Conservation (phyloP, 2,329 filamentous ascomycete genomes). For the Penicillium sp. region DNA sequence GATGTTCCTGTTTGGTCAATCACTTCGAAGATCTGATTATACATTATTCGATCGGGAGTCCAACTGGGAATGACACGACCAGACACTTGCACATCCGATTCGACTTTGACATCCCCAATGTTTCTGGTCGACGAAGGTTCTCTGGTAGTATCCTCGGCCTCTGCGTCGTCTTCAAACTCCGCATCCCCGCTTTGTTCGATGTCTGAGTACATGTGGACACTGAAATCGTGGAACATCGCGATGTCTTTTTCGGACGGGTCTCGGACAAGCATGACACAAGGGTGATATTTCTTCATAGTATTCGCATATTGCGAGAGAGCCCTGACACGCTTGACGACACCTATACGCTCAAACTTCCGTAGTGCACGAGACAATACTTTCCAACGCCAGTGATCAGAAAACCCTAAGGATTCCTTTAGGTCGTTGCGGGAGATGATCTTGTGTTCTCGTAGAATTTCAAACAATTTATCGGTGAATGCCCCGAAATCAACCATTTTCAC, state of each 20-base stretch:
- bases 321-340: conserved; percentile 50
- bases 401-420: conserved; percentile 54
- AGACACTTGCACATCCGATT: conserved; percentile 34
- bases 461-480: conserved; percentile 55
- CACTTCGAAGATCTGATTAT: conserved; percentile 59
- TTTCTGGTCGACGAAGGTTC: conserved; percentile 21
- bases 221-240: conserved; percentile 46
- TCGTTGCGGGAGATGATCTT: conserved; percentile 59
- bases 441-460: conserved; percentile 55
- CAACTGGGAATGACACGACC: conserved; percentile 56
- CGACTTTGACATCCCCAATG: conserved; percentile 26
- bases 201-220: conserved; percentile 32
- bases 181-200: conserved; percentile 35
- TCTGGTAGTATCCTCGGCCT: conserved; percentile 26
- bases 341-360: conserved; percentile 52
- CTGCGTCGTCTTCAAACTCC: conserved; percentile 43
- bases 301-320: conserved; percentile 49
- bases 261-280: conserved; percentile 51
- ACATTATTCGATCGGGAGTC: conserved; percentile 57
- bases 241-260: conserved; percentile 47
- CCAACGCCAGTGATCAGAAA: conserved; percentile 44
- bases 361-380: conserved; percentile 49
- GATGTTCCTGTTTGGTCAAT: conserved; percentile 51
- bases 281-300: conserved; percentile 40
- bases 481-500: conserved; percentile 53